These are phyloP conservation scores for Yamadazyma nakazawae DNA, from an alignment of 805 yeast genomes.

Conservation along the genomic window DNA sequence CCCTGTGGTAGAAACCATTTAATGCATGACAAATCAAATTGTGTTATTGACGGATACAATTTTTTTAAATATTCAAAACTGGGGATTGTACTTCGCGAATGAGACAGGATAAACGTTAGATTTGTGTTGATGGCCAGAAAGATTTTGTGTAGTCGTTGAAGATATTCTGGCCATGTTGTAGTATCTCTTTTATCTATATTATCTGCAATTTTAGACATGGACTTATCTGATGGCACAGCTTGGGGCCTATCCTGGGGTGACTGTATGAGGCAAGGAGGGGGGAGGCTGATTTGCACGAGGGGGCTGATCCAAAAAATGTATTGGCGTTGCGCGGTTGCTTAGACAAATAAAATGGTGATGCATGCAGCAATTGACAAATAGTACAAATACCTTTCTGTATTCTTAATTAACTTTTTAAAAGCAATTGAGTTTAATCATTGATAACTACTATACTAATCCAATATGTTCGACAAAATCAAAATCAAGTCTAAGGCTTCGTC, in stretches of 20 bases:
- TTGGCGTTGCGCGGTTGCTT: constrained; percentile 5
- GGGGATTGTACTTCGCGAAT: constrained; percentile 32
- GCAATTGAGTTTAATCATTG: no score
- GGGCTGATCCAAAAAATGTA: background rate
- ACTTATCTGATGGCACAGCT: background rate
- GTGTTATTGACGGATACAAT: constrained; percentile 28
- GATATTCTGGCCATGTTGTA: background rate
- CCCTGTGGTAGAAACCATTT: constrained; percentile 64
- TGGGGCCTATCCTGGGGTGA: no score
- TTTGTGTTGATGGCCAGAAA: constrained; percentile 36
- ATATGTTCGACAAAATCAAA: constrained; percentile 32
- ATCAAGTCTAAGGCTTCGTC: constrained; percentile 25
- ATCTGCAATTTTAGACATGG: background rate
- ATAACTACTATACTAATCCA: background rate
- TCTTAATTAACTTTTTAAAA: no score
- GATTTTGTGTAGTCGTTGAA: constrained; percentile 13
- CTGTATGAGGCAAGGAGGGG: no score
- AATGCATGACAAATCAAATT: constrained; percentile 62
- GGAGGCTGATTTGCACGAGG: no score
- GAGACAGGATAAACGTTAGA: constrained; percentile 37
- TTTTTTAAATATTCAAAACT: constrained; percentile 29
- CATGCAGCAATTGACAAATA: background rate
- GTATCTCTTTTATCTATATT: background rate
- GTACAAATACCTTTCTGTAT: background rate
- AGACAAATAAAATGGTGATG: background rate